Base-by-base conservation (phyloP, 2,329 filamentous ascomycete species). In the Raffaelea arxii region DNA sequence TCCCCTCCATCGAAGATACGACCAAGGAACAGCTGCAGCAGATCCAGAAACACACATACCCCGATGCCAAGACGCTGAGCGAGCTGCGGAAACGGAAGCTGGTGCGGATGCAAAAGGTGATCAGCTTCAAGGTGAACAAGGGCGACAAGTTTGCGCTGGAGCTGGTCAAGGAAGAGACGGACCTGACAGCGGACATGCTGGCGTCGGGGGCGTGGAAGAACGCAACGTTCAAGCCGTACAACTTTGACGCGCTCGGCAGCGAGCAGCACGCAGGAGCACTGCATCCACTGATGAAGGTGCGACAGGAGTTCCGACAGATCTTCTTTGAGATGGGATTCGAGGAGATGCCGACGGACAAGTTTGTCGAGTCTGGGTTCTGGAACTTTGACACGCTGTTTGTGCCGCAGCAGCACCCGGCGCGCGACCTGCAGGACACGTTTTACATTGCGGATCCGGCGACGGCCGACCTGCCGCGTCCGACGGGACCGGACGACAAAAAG, bases 291-390 rank as follows among this genome's bases (percentile, higher is more conserved):
- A 96, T 89, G 70, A 97, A 97, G 73, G 91, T 97, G 58, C 84
- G 92, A 56, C 79, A 87, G 58, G 92, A 97, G 68, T 95, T 98
- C 77, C 77, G 92, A 49, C 86, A 92, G 62, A 96, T 98, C 62
- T 98, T 98, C 80, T 97, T 98, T 69, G 89, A 95, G 64, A 94
- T 95, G 82, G 92, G 91, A 45, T 98, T 97, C 71, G 83, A 91
- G 59, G 92, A 98, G 72, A 97, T 98, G 92, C 86, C 90, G 14
- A 96, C 91, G 43, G 84, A 85, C 68, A 80, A 86, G 64, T 96
- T 83, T 63, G 90, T 97, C 52, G 92, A 98, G 69, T 91, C 90
- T 12, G 90, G 91, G 41, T 96, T 97, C 81, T 98, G 92, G 89
- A 97, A 97, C 68, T 97, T 97, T 65, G 91, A 97, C 61, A 82